Evolutionary conservation across 345 rosid species (phyloP).

Genomic region (Syzygium oleosum): DNA sequence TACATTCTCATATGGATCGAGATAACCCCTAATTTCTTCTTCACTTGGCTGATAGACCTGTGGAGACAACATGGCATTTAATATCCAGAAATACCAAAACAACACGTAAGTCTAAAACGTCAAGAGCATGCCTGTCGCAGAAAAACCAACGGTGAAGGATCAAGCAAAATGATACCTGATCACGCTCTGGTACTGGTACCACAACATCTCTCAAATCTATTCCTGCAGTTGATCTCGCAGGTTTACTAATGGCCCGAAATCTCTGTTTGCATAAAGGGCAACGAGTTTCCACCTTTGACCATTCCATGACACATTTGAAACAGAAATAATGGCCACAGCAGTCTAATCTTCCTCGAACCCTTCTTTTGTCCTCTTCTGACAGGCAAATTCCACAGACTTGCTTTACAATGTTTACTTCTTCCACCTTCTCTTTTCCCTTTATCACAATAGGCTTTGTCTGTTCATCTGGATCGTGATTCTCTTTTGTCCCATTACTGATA

Average conservation of each 20-base stretch:
- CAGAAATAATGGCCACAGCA: constrained; percentile 96
- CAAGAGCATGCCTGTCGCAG: neutral
- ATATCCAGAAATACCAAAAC: neutral
- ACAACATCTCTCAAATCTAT: constrained; percentile 69
- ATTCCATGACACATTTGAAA: constrained; percentile 90
- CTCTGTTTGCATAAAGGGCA: constrained; percentile 97
- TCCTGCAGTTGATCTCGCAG: constrained; percentile 68
- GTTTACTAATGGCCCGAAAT: constrained; percentile 73
- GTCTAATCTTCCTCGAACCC: constrained; percentile 70
- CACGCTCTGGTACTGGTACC: constrained; percentile 70
- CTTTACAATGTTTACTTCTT: constrained; percentile 46
- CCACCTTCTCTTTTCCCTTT: constrained; percentile 77
- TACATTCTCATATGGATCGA: constrained; percentile 90
- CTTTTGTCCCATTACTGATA: constrained; percentile 29
- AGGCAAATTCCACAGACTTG: constrained; percentile 92
- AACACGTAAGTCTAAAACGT: neutral
- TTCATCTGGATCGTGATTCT: constrained; percentile 29
- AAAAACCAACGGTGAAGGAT: neutral
- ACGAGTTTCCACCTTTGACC: constrained; percentile 98
- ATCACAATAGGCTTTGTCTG: constrained; percentile 29
- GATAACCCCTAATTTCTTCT: constrained; percentile 91
- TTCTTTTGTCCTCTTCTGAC: constrained; percentile 82
- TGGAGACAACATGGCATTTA: neutral
- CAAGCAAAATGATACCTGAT: constrained; percentile 56
- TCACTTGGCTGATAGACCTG: constrained; percentile 97